Base-by-base conservation (phyloP, 2,329 filamentous ascomycete genomes). In the Taxawa tesnikishii region DNA sequence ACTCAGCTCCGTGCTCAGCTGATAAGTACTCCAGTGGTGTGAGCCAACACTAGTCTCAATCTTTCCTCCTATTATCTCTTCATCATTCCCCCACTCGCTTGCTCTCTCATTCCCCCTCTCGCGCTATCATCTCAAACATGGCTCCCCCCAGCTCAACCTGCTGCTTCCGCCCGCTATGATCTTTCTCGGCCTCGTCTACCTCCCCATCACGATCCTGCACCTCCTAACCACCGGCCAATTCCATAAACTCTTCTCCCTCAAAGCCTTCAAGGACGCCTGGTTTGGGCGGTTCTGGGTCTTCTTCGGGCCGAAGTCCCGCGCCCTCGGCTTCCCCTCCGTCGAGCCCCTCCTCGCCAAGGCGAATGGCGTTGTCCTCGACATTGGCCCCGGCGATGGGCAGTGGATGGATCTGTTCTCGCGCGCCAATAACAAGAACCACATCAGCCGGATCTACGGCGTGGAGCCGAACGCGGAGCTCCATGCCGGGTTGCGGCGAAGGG, bases 401-500 rank as follows among this genome's bases (percentile, higher is more conserved):
- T 79, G 73, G 73, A 63, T 72, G 4, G 59, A 67, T 21, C 50
- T 75, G 12, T 72, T 75, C 36, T 43, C 47, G 1, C 32, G 39
- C 5, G 44, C 45, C 1, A 39, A 44, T 3, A 53, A 53, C 15
- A 36, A 40, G 8, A 31, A 42, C n/a, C 33, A 42, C 12, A 51
- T 58, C 28, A 55, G 45, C 3, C 58, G 51, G 39, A 56, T 80
- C 26, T 77, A 72, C 43, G 76, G 75, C 33, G 64, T 80, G 4
- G 76, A 81, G 54, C 76, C 76, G 3, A 79, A 78, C 47, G 33
- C 48, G 0, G 62, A 59, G 21, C 67, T 70, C 33, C 69, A 75
- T 40, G 48, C 48, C 0, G 50, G 51, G 4, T 54, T 81, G 31
- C 52, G 58, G 1, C 45, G 50, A 24, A 63, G 62, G 14, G 60